Evolutionary conservation across 2,329 filamentous ascomycete genomes (phyloP), one percentile per base, ranked within the genome.

Genomic region (Xylariaceae sp.): DNA sequence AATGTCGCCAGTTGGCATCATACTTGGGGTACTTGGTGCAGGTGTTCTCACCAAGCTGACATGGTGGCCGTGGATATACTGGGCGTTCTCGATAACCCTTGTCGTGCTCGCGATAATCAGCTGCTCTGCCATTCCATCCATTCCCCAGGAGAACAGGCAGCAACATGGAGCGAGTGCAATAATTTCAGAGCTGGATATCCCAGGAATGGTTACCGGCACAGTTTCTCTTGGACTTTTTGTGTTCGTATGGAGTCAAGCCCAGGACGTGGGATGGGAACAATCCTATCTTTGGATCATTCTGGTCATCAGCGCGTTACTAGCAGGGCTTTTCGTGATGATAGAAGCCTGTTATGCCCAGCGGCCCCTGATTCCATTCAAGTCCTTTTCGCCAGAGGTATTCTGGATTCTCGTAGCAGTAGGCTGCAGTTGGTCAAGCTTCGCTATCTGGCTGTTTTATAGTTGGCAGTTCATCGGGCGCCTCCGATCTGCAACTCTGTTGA

Each of bases 171-270:
- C 47, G 3, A 26, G 35, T 19, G 62, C 60, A 2, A 50, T 65
- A 34, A 48, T 69, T 3, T 53, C 58, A 1, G 66, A 69, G 8
- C 65, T 77, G 3, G 76, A 78, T 40, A 54, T 76, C 6, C 67
- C 68, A 0, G 75, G 74, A 1, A 71, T 71, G 0, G 34, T 70
- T 1, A 62, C 70, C 0, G 83, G 84, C 1, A 73, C 86, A 19
- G 71, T 73, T 0, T 77, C 77, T 0, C 70, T 88, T 29, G 73
- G 85, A 0, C 71, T 88, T 19, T 76, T 87, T 69, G 86, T 86
- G 65, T 81, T 87, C 61, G 80, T 83, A 0, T 86, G 82, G 81
- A 87, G 85, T 55, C 83, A 87, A 64, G 83, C 80, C 0, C 77
- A 81, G 0, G 72, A 80, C 0, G 78, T 76, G 1, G 81, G 82